Conservation (phyloP, 495 filamentous ascomycete species). For the Penicillium bialowiezense region DNA sequence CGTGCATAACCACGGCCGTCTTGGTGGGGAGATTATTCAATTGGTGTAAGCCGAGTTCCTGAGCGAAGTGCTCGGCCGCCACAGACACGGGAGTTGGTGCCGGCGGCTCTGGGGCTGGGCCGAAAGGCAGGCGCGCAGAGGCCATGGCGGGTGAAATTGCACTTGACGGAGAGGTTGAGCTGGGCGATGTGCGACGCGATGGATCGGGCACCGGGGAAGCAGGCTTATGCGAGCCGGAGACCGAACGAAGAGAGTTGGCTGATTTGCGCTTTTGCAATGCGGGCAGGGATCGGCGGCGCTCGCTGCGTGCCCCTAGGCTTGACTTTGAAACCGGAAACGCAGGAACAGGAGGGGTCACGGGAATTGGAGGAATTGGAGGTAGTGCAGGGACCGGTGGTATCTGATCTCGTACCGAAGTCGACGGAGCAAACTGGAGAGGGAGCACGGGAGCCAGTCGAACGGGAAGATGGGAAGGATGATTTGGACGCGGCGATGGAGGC, state of each 20-base stretch:
- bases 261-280: constrained; percentile 47
- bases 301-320: constrained; percentile 29
- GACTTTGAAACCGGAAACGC: no score
- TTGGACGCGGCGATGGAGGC: constrained; percentile 36
- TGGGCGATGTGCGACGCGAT: constrained; percentile 48
- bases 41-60: constrained; percentile 65
- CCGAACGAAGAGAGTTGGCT: constrained; percentile 40
- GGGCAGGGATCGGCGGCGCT: constrained; percentile 40
- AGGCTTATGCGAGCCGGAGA: constrained; percentile 23
- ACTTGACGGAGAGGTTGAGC: constrained; percentile 35
- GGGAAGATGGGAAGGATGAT: background rate
- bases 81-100: constrained; percentile 62
- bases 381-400: constrained; percentile 9
- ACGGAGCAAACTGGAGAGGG: background rate
- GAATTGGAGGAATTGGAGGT: no score
- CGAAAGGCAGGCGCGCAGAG: constrained; percentile 22
- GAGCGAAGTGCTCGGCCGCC: constrained; percentile 65
- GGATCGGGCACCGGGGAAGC: constrained; percentile 34
- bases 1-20: constrained; percentile 81
- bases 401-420: background rate
- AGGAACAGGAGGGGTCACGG: no score
- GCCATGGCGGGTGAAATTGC: constrained; percentile 24
- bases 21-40: constrained; percentile 51
- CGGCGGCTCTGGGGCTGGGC: constrained; percentile 22
- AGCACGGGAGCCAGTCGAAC: background rate